Evolutionary conservation across 495 filamentous ascomycete species (phyloP).

Genomic region (Neurospora sp.): DNA sequence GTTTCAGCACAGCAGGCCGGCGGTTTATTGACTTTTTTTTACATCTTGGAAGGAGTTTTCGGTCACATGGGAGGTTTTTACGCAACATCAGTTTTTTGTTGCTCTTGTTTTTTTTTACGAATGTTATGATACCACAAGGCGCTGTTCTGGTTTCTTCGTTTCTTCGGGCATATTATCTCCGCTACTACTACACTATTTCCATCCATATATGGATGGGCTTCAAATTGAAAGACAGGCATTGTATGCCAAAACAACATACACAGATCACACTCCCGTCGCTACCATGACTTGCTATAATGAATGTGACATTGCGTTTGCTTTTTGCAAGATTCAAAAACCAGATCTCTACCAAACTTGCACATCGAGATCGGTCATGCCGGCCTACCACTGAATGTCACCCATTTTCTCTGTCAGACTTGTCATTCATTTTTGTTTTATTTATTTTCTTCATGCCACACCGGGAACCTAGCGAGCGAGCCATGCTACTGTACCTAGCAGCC

Average conservation of each 20-base stretch:
- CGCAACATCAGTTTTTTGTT: background rate
- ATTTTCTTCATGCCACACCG: background rate
- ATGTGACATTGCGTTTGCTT: background rate
- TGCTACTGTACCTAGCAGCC: background rate
- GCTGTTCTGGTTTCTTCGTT: background rate
- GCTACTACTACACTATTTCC: background rate
- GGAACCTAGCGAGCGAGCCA: background rate
- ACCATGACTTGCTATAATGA: background rate
- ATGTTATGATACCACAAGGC: slow-evolving; percentile 6
- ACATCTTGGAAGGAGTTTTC: background rate
- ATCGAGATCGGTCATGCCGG: background rate
- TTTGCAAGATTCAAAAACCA: background rate
- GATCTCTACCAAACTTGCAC: background rate
- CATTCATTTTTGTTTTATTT: background rate
- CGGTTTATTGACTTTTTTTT: background rate
- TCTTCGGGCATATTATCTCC: background rate
- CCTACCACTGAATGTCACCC: background rate
- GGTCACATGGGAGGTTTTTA: background rate
- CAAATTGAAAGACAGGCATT: background rate
- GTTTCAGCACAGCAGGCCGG: background rate
- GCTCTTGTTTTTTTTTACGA: background rate
- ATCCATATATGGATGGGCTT: background rate
- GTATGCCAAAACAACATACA: background rate
- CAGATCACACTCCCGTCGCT: background rate
- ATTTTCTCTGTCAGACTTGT: background rate